phyloP scores from a whole-genome alignment of 129 eudicot genomes.

The Helianthus annuus region DNA sequence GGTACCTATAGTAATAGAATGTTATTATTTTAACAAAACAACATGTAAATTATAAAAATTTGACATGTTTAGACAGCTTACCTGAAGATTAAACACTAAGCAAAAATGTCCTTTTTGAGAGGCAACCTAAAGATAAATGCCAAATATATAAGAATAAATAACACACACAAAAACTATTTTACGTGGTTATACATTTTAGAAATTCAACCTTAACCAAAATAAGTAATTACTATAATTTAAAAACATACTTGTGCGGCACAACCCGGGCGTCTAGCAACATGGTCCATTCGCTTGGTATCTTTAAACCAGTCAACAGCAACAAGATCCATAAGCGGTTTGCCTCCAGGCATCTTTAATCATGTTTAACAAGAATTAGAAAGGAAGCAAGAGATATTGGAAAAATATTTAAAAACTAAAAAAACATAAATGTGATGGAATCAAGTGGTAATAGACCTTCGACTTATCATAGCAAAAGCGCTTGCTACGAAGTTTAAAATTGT shows the following conservation, averaged over 20 bases:
- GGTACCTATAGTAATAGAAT: slow-evolving; percentile 62
- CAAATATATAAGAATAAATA: not conserved
- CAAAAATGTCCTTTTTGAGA: slow-evolving; percentile 86
- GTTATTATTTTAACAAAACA: slow-evolving; percentile 7
- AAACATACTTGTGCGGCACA: slow-evolving; percentile 92
- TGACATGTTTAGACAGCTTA: slow-evolving; percentile 43
- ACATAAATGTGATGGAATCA: slow-evolving; percentile 16
- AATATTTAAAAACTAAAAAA: slow-evolving; percentile 1
- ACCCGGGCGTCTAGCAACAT: slow-evolving; percentile 92
- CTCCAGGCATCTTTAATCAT: slow-evolving; percentile 68
- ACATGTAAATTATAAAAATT: slow-evolving; percentile 12
- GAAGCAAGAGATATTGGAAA: slow-evolving; percentile 11
- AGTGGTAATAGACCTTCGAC: slow-evolving; percentile 58
- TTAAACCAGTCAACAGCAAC: slow-evolving; percentile 99
- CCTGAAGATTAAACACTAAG: slow-evolving; percentile 81
- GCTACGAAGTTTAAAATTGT: slow-evolving; percentile 94
- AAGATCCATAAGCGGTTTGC: slow-evolving; percentile 97
- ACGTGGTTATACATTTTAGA: no score
- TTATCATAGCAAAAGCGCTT: slow-evolving; percentile 78
- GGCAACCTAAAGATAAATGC: slow-evolving; percentile 65
- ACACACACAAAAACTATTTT: no score
- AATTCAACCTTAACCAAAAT: no score
- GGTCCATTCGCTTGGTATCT: slow-evolving; percentile 93
- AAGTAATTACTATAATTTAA: not conserved
- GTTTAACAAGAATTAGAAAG: slow-evolving; percentile 24